Percentiles rank a stretch among this genome's conserved stretches.
These are phyloP conservation scores for Penicillium paradoxum DNA, from an alignment of 495 filamentous ascomycete species.

Conservation along the genomic window DNA sequence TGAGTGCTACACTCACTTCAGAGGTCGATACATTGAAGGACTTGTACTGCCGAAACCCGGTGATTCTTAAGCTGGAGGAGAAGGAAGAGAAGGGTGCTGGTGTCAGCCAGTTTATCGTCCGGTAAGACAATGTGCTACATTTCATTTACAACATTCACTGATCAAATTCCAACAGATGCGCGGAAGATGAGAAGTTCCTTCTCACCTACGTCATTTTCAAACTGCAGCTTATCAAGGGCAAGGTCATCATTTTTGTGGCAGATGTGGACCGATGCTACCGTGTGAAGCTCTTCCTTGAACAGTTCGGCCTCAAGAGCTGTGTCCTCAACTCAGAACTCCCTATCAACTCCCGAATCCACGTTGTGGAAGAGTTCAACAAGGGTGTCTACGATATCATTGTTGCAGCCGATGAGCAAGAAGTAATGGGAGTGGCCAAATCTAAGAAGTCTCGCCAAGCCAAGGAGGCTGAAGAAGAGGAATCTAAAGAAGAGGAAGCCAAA, in stretches of 20 bases:
- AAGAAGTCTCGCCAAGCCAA: conserved; percentile 28
- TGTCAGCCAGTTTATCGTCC: conserved; percentile 82
- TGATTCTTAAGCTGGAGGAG: conserved; percentile 70
- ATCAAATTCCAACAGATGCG: conserved; percentile 52
- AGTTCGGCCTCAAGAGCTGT: conserved; percentile 91
- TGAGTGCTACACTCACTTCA: conserved; percentile 84
- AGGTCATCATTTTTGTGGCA: conserved; percentile 88
- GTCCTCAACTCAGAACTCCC: conserved; percentile 94
- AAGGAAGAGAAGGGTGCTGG: conserved; percentile 64
- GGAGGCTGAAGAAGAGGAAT: conserved; percentile 7
- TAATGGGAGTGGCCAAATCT: conserved; percentile 56
- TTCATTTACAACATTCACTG: conserved; percentile 2
- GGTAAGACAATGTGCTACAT: conserved; percentile 36
- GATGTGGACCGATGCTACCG: conserved; percentile 93
- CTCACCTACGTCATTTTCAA: conserved; percentile 92
- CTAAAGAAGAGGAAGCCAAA: conserved; percentile 22
- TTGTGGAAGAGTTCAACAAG: conserved; percentile 96
- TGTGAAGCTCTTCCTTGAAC: conserved; percentile 91
- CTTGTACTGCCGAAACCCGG: conserved; percentile 80
- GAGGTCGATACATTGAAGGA: conserved; percentile 83
- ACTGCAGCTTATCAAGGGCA: conserved; percentile 88
- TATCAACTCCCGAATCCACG: conserved; percentile 85
- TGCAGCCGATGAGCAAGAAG: conserved; percentile 87
- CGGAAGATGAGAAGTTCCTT: conserved; percentile 95
- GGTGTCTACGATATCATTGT: conserved; percentile 96